Evolutionary conservation across 2,329 filamentous ascomycete species (phyloP), one percentile per base, ranked within the genome.

Genomic region (Raffaelea albimanens): DNA sequence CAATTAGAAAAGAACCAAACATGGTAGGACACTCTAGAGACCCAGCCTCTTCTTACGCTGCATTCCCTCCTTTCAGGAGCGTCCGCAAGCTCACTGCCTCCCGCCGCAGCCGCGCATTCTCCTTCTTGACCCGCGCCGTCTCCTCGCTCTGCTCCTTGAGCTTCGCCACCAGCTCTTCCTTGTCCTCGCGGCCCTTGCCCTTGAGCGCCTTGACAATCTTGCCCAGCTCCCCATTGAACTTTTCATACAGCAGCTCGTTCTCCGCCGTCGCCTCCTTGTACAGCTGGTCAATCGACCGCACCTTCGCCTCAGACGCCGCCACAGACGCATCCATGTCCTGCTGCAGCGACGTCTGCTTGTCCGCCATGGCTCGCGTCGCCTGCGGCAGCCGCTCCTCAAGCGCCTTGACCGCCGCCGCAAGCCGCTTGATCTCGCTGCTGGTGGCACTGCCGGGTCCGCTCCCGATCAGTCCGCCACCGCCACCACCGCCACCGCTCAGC

Each of bases 201-300:
- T 80, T 80, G 43, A 93, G 73, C 38, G 83, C 86, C 62, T 80
- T 84, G 40, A 89, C 73, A 51, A 96, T 86, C 68, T 85, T 88
- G 56, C 80, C 84, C 43, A 97, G 69, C 66, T 96, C 91, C n/a
- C 81, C 78, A 58, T 96, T 95, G 70, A 96, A 95, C 51, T 83
- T 83, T 55, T 91, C 85, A 63, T 96, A 96, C 47, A 97, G 72
- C 25, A 91, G 78, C 66, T 96, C 90, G 57, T 96, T 97, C 69
- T 97, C 91, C 0, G 87, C 86, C 57, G 82, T 88, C 16, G 83
- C 79, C 59, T 95, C 88, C 54, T 87, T 85, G 67, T 94, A 95
- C 45, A 95, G 70, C 65, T 94, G 86, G 61, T 96, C 90, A 46
- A 96, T 79, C 38, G 85, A 84, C 57, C 82, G 85, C 50, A 83